phyloP scores from a whole-genome alignment of 441 rosid genomes.

The Dalechampia spathulata region DNA sequence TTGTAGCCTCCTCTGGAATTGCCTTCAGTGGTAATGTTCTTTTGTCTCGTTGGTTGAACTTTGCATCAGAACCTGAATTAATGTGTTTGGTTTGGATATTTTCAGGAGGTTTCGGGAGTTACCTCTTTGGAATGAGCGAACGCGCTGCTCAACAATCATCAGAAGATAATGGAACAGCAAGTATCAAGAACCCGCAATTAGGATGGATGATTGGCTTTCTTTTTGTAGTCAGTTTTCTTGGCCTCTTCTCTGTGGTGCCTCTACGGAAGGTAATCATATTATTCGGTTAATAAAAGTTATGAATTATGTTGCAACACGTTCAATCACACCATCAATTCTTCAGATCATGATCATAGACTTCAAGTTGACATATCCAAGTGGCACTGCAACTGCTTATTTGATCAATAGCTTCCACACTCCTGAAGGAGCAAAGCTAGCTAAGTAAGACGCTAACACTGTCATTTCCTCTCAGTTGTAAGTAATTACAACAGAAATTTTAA shows the following conservation, averaged over 20 bases:
- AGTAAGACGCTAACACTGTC: background rate
- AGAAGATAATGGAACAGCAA: constrained; percentile 1
- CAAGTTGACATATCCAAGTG: constrained; percentile 14
- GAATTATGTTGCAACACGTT: too few relatives aligned
- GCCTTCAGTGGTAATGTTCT: constrained; percentile 8
- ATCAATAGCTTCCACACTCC: constrained; percentile 15
- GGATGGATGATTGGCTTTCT: constrained; percentile 14
- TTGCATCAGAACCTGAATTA: background rate
- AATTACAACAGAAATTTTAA: background rate
- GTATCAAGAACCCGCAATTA: constrained; percentile 2
- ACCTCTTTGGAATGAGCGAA: constrained; percentile 8
- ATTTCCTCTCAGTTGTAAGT: background rate
- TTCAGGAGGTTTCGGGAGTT: constrained; percentile 11
- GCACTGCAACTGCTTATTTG: constrained; percentile 13
- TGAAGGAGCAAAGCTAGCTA: constrained; percentile 11
- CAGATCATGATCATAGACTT: constrained; percentile 14
- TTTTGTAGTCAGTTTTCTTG: constrained; percentile 4
- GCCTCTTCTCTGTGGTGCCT: too few relatives aligned
- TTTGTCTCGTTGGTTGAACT: background rate
- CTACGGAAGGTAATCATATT: constrained; percentile 6
- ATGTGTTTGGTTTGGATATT: background rate
- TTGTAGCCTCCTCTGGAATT: constrained; percentile 13
- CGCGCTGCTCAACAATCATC: background rate
- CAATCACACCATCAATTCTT: too few relatives aligned
- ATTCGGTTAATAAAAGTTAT: too few relatives aligned